Evolutionary conservation across 371 early-diverging fungal genomes (phyloP).

Genomic region (Encephalitozoon hellem): DNA sequence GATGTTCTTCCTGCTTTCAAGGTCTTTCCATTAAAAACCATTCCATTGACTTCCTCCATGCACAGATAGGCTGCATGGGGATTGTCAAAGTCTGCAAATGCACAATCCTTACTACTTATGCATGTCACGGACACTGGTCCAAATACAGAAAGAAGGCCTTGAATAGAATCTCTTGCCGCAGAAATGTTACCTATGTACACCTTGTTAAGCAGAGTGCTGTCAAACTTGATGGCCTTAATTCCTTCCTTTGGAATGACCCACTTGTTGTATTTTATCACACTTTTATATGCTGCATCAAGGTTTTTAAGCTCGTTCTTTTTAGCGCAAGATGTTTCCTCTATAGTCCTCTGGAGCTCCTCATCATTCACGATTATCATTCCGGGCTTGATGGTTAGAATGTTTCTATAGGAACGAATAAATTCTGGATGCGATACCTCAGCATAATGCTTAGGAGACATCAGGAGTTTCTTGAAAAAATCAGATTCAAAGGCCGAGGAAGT

Average conservation of each 20-base stretch:
- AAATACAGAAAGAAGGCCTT: background rate
- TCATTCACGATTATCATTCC: background rate
- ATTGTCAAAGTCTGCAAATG: constrained; percentile 33
- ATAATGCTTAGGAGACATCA: background rate
- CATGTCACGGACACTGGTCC: background rate
- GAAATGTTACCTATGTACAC: constrained; percentile 23
- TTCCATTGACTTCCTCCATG: constrained; percentile 4
- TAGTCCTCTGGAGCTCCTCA: background rate
- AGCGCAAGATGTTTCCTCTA: background rate
- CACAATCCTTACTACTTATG: background rate
- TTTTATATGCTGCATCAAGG: background rate
- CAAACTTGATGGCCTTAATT: background rate
- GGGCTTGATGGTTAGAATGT: background rate
- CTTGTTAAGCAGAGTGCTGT: background rate
- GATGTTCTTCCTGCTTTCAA: constrained; percentile 18
- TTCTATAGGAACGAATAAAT: background rate
- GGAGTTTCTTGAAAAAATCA: background rate
- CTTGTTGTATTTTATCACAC: background rate
- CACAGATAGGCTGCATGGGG: constrained; percentile 21
- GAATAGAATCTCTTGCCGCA: background rate
- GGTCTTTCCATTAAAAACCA: background rate
- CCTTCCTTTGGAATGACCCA: constrained; percentile 7
- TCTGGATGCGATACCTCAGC: background rate
- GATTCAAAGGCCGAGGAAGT: background rate
- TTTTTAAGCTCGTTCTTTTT: background rate